Conservation (phyloP, 345 rosid genomes). For the Clausena lansium region DNA sequence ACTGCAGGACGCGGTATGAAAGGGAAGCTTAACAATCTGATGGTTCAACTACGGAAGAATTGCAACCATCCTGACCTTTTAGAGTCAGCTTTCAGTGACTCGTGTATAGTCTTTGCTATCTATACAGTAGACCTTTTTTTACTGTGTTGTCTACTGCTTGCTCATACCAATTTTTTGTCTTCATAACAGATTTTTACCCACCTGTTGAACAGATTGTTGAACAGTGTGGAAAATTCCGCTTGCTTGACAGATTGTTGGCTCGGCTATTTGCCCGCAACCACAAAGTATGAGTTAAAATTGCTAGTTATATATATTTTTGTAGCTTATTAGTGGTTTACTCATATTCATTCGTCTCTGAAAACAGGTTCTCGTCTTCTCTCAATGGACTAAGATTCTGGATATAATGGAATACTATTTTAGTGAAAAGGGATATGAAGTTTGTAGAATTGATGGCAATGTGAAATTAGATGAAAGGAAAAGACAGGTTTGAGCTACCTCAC, state of each 20-base stretch:
- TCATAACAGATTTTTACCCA: constrained; percentile 63
- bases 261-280: constrained; percentile 65
- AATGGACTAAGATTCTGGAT: constrained; percentile 86
- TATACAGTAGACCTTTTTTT: background rate
- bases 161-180: constrained; percentile 3
- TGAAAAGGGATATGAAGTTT: constrained; percentile 83
- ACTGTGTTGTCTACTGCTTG: background rate
- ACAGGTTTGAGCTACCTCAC: constrained; percentile 53
- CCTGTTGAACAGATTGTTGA: constrained; percentile 74
- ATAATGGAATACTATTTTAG: constrained; percentile 95
- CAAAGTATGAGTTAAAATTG: constrained; percentile 51
- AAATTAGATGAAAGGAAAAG: constrained; percentile 72
- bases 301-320: constrained; percentile 1
- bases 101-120: constrained; percentile 46
- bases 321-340: constrained; percentile 18
- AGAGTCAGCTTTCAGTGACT: constrained; percentile 59
- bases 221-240: constrained; percentile 89
- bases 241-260: constrained; percentile 68
- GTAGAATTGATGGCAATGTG: constrained; percentile 89
- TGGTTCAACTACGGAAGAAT: constrained; percentile 86
- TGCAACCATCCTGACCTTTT: constrained; percentile 98
- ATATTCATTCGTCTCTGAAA: constrained; percentile 17
- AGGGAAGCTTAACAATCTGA: constrained; percentile 75
- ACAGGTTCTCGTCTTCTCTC: constrained; percentile 86
- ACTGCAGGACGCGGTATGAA: constrained; percentile 55